Conservation (phyloP, 768 basidiomycete genomes). For the Mycena belliarum region DNA sequence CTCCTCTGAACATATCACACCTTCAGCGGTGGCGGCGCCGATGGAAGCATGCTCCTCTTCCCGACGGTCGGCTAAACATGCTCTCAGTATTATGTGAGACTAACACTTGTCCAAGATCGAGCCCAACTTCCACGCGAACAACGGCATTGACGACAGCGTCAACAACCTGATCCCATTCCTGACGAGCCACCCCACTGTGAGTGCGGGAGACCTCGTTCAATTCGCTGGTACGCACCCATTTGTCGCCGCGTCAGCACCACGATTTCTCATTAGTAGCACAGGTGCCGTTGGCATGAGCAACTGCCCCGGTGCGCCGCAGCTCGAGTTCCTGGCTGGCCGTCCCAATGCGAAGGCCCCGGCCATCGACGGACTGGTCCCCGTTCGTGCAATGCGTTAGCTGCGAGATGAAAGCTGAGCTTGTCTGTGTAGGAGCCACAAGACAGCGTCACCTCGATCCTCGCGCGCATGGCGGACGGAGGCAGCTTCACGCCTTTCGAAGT, state of each 20-base stretch:
- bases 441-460: conserved; percentile 27
- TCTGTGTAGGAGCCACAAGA: conserved; percentile 17
- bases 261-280: conserved; percentile 21
- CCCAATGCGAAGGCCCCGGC: conserved; percentile 25
- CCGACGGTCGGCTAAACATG: not conserved
- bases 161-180: conserved; percentile 13
- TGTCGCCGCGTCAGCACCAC: too few relatives aligned
- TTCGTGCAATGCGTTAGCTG: not conserved
- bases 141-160: conserved; percentile 22
- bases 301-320: conserved; percentile 35
- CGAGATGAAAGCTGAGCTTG: not conserved
- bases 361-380: conserved; percentile 24
- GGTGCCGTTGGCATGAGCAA: conserved; percentile 31
- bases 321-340: conserved; percentile 33
- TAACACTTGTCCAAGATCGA: not conserved
- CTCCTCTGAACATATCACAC: too few relatives aligned
- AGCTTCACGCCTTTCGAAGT: conserved; percentile 25
- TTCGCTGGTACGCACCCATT: conserved; percentile 2
- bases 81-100: not conserved
- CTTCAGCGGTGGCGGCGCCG: conserved; percentile 2
- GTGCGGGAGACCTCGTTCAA: conserved; percentile 20
- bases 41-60: conserved; percentile 2
- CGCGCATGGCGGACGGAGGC: conserved; percentile 30
- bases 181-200: conserved; percentile 15
- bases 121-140: not conserved